Evolutionary conservation across 176 grass and related monocot species (phyloP).

Genomic region (Guadua angustifolia): DNA sequence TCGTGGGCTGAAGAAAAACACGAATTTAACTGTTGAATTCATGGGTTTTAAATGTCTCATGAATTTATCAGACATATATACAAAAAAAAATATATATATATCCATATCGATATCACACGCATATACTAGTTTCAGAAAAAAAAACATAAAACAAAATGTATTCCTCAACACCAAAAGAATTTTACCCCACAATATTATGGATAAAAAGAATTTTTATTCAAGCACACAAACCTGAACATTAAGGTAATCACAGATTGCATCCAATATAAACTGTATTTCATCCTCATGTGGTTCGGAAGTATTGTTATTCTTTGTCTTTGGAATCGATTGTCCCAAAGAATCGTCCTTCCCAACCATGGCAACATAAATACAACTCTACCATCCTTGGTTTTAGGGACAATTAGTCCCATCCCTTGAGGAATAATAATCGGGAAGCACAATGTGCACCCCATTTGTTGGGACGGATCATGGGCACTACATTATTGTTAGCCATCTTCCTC

Average conservation of each 20-base stretch:
- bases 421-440: conserved; percentile 97
- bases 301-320: conserved; percentile 88
- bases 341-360: conserved; percentile 89
- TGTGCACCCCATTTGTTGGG: conserved; percentile 89
- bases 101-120: too few species aligned
- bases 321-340: conserved; percentile 96
- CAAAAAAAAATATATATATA: too few species aligned
- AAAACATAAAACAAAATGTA: too few species aligned
- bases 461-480: conserved; percentile 70
- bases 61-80: too few species aligned
- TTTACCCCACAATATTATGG: too few species aligned
- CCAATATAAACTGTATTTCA: too few species aligned
- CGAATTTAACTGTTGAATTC: too few species aligned
- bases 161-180: neutral
- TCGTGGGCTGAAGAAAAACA: too few species aligned
- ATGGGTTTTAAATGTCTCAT: too few species aligned
- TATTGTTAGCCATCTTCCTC: conserved; percentile 83
- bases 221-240: too few species aligned
- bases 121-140: neutral
- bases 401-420: conserved; percentile 94
- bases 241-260: too few species aligned
- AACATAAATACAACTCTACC: conserved; percentile 94
- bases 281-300: conserved; percentile 97
- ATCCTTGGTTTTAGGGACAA: conserved; percentile 99
- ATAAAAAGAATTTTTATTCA: too few species aligned